Conservation (phyloP, 305 asterid species). For the Fraxinus sp. region DNA sequence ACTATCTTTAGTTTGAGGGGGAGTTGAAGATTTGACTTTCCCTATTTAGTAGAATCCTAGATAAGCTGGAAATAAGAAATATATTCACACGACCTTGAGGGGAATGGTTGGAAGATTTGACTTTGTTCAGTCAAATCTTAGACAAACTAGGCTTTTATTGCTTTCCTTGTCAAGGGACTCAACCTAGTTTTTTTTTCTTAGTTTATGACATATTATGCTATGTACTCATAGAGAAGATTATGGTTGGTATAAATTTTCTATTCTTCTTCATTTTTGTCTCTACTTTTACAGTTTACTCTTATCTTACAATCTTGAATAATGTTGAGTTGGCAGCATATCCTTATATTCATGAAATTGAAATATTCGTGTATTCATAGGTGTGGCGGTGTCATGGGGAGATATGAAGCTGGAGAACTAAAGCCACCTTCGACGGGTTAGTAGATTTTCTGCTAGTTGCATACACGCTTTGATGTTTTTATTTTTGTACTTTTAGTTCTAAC, state of each 20-base stretch:
- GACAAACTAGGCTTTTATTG: not conserved
- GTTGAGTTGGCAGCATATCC: not conserved
- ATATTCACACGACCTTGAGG: not conserved
- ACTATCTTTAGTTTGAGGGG: not conserved
- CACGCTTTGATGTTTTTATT: not conserved
- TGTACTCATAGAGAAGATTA: not conserved
- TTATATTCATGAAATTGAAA: constrained; percentile 20
- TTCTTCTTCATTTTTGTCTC: not conserved
- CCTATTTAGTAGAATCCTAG: not conserved
- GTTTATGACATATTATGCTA: not conserved
- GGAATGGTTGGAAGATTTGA: not conserved
- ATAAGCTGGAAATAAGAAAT: not conserved
- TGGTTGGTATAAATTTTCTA: not conserved
- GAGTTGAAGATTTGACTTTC: not conserved
- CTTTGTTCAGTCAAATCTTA: not conserved
- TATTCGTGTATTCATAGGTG: constrained; percentile 36
- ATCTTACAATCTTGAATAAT: not conserved
- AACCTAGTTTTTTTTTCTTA: not conserved
- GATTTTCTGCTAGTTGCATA: not conserved
- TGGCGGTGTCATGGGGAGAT: constrained; percentile 58
- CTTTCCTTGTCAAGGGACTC: not conserved
- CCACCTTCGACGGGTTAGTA: constrained; percentile 53
- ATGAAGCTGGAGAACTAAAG: constrained; percentile 55
- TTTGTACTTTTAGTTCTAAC: not conserved
- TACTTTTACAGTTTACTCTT: not conserved